Conservation (phyloP, 2,329 filamentous ascomycete species). For the Calonectria montana region DNA sequence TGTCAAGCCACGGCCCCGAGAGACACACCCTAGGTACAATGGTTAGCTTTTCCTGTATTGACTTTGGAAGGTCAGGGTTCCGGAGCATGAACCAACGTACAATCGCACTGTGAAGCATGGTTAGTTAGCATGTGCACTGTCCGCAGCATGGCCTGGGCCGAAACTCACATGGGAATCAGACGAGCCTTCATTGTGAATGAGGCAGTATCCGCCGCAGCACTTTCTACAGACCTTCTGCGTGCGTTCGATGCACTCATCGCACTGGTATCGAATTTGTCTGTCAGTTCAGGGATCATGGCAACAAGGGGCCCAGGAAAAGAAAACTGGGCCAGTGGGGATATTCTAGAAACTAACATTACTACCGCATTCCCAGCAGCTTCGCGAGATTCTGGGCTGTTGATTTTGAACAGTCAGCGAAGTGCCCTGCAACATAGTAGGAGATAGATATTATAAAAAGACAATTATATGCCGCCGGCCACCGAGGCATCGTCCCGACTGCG, state of each 20-base stretch:
- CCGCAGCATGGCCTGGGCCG: neutral
- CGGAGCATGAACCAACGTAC: slow-evolving; percentile 48
- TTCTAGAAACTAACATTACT: slow-evolving; percentile 69
- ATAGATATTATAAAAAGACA: slow-evolving; percentile 1
- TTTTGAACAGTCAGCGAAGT: slow-evolving; percentile 25
- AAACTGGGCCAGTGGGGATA: slow-evolving; percentile 1
- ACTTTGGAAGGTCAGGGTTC: neutral
- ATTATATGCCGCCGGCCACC: slow-evolving; percentile 15
- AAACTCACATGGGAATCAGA: slow-evolving; percentile 69
- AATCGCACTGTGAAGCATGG: slow-evolving; percentile 55
- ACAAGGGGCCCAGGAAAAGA: neutral
- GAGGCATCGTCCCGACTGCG: slow-evolving; percentile 27
- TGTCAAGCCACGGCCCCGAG: slow-evolving; percentile 48
- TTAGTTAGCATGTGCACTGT: slow-evolving; percentile 42
- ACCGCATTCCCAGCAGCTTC: slow-evolving; percentile 88
- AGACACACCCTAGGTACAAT: slow-evolving; percentile 45
- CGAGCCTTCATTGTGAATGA: slow-evolving; percentile 85
- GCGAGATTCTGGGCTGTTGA: slow-evolving; percentile 68
- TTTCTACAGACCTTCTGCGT: slow-evolving; percentile 78
- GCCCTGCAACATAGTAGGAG: neutral
- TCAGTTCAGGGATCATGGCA: slow-evolving; percentile 20
- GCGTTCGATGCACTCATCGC: slow-evolving; percentile 77
- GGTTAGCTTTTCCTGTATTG: slow-evolving; percentile 19
- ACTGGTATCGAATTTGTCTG: slow-evolving; percentile 59
- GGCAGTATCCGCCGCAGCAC: slow-evolving; percentile 85